Percentiles rank a stretch among this genome's conserved stretches.
phyloP scores from a whole-genome alignment of 306 rosid species.

The Lablab purpureus region DNA sequence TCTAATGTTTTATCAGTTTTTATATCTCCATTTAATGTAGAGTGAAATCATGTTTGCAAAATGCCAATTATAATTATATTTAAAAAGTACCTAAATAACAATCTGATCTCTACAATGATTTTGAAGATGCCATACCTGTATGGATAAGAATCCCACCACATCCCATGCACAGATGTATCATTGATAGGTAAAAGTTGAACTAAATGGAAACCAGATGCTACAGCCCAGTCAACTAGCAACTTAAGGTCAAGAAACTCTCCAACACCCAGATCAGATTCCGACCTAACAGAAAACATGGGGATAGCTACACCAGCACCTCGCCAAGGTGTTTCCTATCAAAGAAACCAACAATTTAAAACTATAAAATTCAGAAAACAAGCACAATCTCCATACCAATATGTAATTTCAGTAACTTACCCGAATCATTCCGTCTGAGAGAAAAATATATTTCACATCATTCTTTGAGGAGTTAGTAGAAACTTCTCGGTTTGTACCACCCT shows the following conservation, averaged over 20 bases:
- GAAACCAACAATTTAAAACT: slow-evolving; percentile 40
- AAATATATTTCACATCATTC: slow-evolving; percentile 63
- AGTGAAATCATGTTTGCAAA: slow-evolving; percentile 26
- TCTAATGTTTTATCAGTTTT: neutral
- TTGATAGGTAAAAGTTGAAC: slow-evolving; percentile 95
- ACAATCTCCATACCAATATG: slow-evolving; percentile 16
- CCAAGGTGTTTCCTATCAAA: slow-evolving; percentile 82
- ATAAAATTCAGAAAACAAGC: neutral
- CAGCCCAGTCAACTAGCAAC: slow-evolving; percentile 94
- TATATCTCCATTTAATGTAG: slow-evolving; percentile 13
- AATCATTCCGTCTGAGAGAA: slow-evolving; percentile 88
- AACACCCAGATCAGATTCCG: slow-evolving; percentile 92
- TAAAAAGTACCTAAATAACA: neutral
- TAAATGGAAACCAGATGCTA: slow-evolving; percentile 87
- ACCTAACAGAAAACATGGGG: slow-evolving; percentile 94
- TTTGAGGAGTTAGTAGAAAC: slow-evolving; percentile 60
- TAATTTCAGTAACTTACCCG: slow-evolving; percentile 62
- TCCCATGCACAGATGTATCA: slow-evolving; percentile 92
- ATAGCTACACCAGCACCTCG: slow-evolving; percentile 95
- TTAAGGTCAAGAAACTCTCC: slow-evolving; percentile 99
- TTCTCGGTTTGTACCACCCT: slow-evolving; percentile 80
- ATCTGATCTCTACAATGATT: slow-evolving; percentile 2
- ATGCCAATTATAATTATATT: slow-evolving; percentile 12
- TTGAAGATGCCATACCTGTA: slow-evolving; percentile 69
- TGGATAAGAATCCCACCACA: slow-evolving; percentile 99